Conservation (phyloP, 2,329 filamentous ascomycete genomes). For the Biscogniauxia marginata region DNA sequence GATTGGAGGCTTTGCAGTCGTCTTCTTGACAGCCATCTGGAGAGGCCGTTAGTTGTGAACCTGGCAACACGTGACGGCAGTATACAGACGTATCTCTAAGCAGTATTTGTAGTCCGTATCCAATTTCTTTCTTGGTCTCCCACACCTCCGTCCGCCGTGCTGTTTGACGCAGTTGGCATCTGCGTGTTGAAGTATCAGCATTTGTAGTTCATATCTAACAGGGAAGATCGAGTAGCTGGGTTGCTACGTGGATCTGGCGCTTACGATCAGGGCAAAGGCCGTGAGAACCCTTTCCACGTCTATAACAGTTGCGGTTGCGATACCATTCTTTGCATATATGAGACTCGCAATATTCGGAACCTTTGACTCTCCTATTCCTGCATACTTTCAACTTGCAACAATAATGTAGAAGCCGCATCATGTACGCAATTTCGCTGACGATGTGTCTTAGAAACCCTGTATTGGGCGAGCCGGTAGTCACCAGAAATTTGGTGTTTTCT, state of each 20-base stretch:
- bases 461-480: neutral
- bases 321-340: neutral
- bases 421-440: neutral
- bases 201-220: too few relatives aligned
- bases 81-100: neutral
- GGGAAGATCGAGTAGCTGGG: too few relatives aligned
- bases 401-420: neutral
- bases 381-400: neutral
- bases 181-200: neutral
- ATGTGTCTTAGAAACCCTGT: neutral
- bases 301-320: neutral
- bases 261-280: neutral
- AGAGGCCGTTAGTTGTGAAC: neutral
- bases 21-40: constrained; percentile 6
- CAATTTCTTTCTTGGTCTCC: neutral
- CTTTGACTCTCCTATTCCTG: neutral
- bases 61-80: too few relatives aligned
- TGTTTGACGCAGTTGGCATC: neutral
- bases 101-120: neutral
- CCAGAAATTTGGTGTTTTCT: neutral
- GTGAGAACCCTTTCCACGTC: neutral
- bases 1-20: constrained; percentile 10
- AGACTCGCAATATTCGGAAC: neutral
- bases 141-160: neutral
- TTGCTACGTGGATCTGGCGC: too few relatives aligned